These are phyloP conservation scores for Hirschioporus abietinus DNA, from an alignment of 768 basidiomycete species.

Conservation along the genomic window DNA sequence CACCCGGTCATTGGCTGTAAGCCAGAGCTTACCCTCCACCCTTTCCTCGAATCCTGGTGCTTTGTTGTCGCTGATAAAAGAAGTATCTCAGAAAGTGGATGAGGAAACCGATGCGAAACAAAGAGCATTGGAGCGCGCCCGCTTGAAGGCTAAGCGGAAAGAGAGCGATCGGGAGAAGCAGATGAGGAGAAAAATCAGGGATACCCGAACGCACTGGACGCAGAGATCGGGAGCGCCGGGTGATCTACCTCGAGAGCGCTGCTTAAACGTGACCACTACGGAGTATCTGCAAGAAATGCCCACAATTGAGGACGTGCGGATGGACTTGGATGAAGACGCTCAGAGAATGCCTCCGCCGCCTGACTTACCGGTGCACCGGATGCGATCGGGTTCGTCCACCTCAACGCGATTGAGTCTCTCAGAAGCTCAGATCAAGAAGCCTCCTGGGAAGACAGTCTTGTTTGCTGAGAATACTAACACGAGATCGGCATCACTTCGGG, in stretches of 20 bases:
- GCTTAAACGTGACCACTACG: background rate
- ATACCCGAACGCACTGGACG: background rate
- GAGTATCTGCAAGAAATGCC: background rate
- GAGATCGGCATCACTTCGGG: background rate
- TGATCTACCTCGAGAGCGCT: background rate
- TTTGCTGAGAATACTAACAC: background rate
- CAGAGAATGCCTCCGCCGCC: background rate
- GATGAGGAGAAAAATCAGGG: background rate
- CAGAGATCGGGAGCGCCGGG: background rate
- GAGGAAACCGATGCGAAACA: background rate
- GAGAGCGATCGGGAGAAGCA: background rate
- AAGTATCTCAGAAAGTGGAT: background rate
- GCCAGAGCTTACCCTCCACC: background rate
- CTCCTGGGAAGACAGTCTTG: background rate
- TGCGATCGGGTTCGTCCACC: background rate
- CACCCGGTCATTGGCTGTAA: background rate
- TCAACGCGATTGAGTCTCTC: background rate
- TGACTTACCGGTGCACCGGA: background rate
- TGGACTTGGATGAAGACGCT: background rate
- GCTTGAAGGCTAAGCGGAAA: background rate
- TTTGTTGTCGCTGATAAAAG: background rate
- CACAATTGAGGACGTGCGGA: background rate
- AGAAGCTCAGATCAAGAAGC: background rate
- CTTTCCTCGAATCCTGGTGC: background rate
- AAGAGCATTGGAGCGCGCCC: background rate